These are phyloP conservation scores for Pyricularia grisea DNA, from an alignment of 2,329 filamentous ascomycete species.

Conservation along the genomic window DNA sequence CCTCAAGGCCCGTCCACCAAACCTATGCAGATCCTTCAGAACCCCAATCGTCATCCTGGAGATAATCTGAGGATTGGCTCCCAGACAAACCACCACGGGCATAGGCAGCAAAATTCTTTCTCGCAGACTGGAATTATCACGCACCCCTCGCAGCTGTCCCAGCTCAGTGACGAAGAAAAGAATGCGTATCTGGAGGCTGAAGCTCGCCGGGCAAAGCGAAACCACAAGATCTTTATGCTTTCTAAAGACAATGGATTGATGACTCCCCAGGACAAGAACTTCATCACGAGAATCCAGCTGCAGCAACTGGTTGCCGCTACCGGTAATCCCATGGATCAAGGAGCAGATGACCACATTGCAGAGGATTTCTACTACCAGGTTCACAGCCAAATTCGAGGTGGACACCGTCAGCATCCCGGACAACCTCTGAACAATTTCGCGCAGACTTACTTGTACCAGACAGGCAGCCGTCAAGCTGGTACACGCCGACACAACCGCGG, in stretches of 20 bases:
- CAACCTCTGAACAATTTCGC: conserved; percentile 94
- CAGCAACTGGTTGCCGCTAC: conserved; percentile 93
- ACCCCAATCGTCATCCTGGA: conserved; percentile 56
- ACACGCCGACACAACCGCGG: conserved; percentile 63
- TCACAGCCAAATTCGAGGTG: conserved; percentile 85
- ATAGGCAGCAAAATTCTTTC: conserved; percentile 42
- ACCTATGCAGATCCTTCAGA: conserved; percentile 71
- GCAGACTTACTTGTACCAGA: conserved; percentile 95
- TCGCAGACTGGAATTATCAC: conserved; percentile 42
- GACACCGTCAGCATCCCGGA: conserved; percentile 80
- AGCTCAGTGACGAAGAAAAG: conserved; percentile 77
- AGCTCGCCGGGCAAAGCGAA: conserved; percentile 88
- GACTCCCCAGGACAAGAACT: conserved; percentile 99
- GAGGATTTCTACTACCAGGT: conserved; percentile 99
- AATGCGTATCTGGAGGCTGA: conserved; percentile 80
- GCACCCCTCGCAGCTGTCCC: conserved; percentile 63
- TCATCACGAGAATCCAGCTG: conserved; percentile 94
- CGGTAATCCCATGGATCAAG: conserved; percentile 73
- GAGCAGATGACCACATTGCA: conserved; percentile 68
- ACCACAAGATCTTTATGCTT: conserved; percentile 92
- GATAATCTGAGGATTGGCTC: conserved; percentile 16
- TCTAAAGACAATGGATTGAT: conserved; percentile 95
- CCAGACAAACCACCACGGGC: conserved; percentile 17
- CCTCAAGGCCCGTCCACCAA: conserved; percentile 30
- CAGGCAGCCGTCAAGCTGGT: conserved; percentile 70